Evolutionary conservation across 208 protist species (phyloP), one percentile per base, ranked within the genome.

Genomic region (Acanthamoeba culbertsoni): DNA sequence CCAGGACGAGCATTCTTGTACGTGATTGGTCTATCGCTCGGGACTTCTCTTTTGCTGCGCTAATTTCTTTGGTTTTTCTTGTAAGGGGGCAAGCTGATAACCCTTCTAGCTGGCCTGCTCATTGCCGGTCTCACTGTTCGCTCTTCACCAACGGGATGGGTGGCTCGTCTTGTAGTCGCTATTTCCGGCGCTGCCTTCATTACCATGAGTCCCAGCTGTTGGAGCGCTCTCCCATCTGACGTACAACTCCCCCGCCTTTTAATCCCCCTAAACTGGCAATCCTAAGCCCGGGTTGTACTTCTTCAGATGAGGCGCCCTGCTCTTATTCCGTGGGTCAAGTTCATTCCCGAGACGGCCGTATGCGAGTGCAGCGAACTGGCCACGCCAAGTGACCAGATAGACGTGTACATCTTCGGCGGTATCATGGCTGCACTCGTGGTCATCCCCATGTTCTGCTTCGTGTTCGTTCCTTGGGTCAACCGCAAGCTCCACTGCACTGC

Each of bases 1-100:
- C 55, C 48, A 68, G 28, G 82, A 90, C n/a, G 82, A 90, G 42
- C 82, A 90, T 35, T 45, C 48, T n/a, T 90, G 82, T 90, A 90
- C 48, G 48, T 86, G 26, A 4, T 40, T 57, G n/a, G n/a, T n/a
- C n/a, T n/a, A n/a, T n/a, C n/a, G n/a, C n/a, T n/a, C n/a, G n/a
- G n/a, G n/a, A n/a, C n/a, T 86, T 48, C 4, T 2, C 42, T 88
- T 57, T 40, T 62, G 8, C 53, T 40, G 10, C 7, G 28, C 37
- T 84, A 0, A 84, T 40, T 0, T n/a, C 6, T 10, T 3, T 26
- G 46, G 40, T 51, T 23, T 23, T 51, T 84, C 8, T 46, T 14
- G 35, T 40, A 20, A 90, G 82, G 82, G 82, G 82, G 82, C 82
- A 68, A 68, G 82, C 31, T 90, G 23, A 62, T 90, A n/a, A 90